Evolutionary conservation across 345 rosid genomes (phyloP), one percentile per base, ranked within the genome.

Genomic region (Euphorbia lathyris): DNA sequence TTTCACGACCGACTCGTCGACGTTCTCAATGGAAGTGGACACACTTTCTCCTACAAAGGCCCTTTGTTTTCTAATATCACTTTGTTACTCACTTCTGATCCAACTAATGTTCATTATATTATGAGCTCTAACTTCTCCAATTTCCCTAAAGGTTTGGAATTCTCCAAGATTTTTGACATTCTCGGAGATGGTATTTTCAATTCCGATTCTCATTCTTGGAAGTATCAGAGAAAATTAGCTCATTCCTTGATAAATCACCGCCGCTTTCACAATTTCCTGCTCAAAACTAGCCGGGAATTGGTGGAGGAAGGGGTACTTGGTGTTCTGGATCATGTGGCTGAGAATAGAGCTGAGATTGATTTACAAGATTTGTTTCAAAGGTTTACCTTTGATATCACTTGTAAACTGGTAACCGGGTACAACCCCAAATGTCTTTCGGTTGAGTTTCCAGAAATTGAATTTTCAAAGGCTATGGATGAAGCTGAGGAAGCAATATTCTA

Each of bases 131-230:
- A 76, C 36, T 76, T 76, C 58, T 30, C 72, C 20, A 74, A 62
- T 23, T 74, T 59, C 20, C 68, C 63, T 0, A 74, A 74, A 30
- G 69, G 77, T 2, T 19, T 55, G 7, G 64, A 68, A 3, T 68
- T 74, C 72, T 17, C 47, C 3, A 23, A 74, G 27, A 61, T 62
- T 20, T 67, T 74, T n/a, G 68, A 68, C 65, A 38, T 68, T 67
- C 58, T 68, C 14, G 77, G 77, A 52, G 58, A 68, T 38, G 77
- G 77, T 32, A 74, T 74, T n/a, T 42, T 74, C 67, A 74, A 53
- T 63, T 20, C 77, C 7, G 77, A 74, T 60, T n/a, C 20, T 14
- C 56, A 68, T 27, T 52, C 40, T 40, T 74, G 77, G 77, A 74
- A 53, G 55, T 40, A 9, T 14, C 75, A 72, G 42, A 63, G 75